These are phyloP conservation scores for Diversispora epigaea DNA, from an alignment of 192 early-diverging fungal species.

Conservation along the genomic window DNA sequence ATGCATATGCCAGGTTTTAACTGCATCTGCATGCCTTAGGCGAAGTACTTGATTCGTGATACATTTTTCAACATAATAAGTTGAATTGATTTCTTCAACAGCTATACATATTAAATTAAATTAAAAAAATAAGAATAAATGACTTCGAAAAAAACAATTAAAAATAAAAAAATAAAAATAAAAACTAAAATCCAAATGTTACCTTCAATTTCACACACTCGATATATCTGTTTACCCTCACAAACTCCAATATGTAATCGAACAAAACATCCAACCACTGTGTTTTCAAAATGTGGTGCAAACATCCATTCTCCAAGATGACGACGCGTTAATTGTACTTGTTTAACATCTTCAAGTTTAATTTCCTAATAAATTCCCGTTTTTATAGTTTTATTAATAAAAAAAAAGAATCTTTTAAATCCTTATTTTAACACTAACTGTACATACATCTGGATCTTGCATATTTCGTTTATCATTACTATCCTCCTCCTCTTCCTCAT, in stretches of 20 bases:
- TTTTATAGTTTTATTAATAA: neutral
- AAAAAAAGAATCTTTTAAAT: neutral
- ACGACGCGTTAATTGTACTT: constrained; percentile 61
- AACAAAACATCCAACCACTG: constrained; percentile 66
- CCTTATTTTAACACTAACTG: neutral
- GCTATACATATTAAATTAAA: too few species aligned
- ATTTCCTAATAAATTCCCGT: constrained; percentile 36
- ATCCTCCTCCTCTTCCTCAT: neutral
- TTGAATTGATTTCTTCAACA: constrained; percentile 43
- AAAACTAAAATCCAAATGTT: neutral
- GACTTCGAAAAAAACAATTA: neutral
- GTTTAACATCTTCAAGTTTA: constrained; percentile 61
- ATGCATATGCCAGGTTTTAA: constrained; percentile 72
- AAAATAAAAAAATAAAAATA: neutral
- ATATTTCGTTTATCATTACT: neutral
- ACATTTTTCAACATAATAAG: constrained; percentile 62
- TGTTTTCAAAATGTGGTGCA: constrained; percentile 65
- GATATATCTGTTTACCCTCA: constrained; percentile 58
- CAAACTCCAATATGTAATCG: constrained; percentile 65
- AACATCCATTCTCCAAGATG: constrained; percentile 74
- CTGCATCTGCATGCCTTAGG: constrained; percentile 67
- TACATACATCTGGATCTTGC: neutral
- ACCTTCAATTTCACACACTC: constrained; percentile 55
- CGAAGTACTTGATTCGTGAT: constrained; percentile 64
- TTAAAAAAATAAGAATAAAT: constrained; percentile 27